Conservation (phyloP, 176 grass and related monocot genomes). For the Rhynchospora breviuscula region DNA sequence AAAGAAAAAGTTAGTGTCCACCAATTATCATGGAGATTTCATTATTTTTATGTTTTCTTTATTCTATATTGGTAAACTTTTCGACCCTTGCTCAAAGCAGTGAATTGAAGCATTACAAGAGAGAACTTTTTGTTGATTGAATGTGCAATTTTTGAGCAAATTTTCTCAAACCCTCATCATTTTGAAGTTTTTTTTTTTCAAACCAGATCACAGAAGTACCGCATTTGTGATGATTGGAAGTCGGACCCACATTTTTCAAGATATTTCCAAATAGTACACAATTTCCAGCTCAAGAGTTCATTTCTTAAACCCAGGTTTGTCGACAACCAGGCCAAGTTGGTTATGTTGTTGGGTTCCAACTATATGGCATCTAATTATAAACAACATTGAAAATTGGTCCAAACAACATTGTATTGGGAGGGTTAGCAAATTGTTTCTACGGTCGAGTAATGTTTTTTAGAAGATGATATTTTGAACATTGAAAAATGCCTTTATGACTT, state of each 20-base stretch:
- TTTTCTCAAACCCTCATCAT: not conserved
- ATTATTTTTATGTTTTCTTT: not conserved
- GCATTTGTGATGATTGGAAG: not conserved
- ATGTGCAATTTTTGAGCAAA: not conserved
- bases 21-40: not conserved
- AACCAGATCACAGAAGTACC: not conserved
- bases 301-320: not conserved
- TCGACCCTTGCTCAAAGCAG: not conserved
- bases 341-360: not conserved
- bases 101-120: not conserved
- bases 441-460: not conserved
- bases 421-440: not conserved
- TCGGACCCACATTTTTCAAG: not conserved
- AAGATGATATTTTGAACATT: not conserved
- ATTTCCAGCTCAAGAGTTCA: not conserved
- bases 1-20: not conserved
- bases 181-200: not conserved
- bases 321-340: not conserved
- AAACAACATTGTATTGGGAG: not conserved
- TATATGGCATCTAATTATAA: not conserved
- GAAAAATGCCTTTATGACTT: not conserved
- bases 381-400: not conserved
- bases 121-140: not conserved
- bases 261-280: not conserved
- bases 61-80: not conserved